Conservation (phyloP, 192 early-diverging fungal genomes). For the Kappamyces sp. region DNA sequence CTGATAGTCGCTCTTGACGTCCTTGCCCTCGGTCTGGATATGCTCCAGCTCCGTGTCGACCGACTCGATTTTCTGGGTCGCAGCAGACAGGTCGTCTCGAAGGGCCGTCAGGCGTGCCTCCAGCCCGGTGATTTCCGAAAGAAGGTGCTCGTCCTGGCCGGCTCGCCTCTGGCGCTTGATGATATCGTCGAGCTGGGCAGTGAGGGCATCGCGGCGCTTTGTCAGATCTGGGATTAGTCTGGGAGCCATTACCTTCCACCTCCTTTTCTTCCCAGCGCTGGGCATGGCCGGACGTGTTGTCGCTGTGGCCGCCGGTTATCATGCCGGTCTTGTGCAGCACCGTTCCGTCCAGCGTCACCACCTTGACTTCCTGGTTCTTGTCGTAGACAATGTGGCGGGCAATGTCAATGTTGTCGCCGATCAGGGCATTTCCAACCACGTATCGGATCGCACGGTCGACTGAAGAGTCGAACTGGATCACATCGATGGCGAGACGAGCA, state of each 20-base stretch:
- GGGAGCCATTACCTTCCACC: slow-evolving; percentile 57
- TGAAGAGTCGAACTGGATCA: slow-evolving; percentile 73
- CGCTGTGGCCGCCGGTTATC: slow-evolving; percentile 71
- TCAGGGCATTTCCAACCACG: slow-evolving; percentile 84
- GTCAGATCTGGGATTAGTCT: slow-evolving; percentile 34
- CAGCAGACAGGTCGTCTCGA: slow-evolving; percentile 49
- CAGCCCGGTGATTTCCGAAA: slow-evolving; percentile 16
- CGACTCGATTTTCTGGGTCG: slow-evolving; percentile 29
- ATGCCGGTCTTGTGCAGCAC: slow-evolving; percentile 94
- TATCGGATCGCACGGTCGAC: slow-evolving; percentile 78
- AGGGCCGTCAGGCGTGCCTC: slow-evolving; percentile 29
- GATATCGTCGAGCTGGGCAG: slow-evolving; percentile 67
- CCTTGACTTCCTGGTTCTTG: slow-evolving; percentile 74
- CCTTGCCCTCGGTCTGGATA: slow-evolving; percentile 25
- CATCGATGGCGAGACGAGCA: slow-evolving; percentile 88
- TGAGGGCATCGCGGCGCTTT: slow-evolving; percentile 62
- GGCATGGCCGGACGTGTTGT: slow-evolving; percentile 36
- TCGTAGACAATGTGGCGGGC: slow-evolving; percentile 86
- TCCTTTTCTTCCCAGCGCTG: slow-evolving; percentile 86
- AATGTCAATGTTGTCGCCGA: slow-evolving; percentile 83
- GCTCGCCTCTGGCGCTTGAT: slow-evolving; percentile 57
- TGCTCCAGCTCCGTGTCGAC: slow-evolving; percentile 49
- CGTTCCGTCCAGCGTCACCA: slow-evolving; percentile 88
- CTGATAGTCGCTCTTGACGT: slow-evolving; percentile 40
- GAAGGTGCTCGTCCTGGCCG: slow-evolving; percentile 30